These are phyloP conservation scores for Penicillium riverlandense DNA, from an alignment of 495 filamentous ascomycete genomes.

Conservation along the genomic window DNA sequence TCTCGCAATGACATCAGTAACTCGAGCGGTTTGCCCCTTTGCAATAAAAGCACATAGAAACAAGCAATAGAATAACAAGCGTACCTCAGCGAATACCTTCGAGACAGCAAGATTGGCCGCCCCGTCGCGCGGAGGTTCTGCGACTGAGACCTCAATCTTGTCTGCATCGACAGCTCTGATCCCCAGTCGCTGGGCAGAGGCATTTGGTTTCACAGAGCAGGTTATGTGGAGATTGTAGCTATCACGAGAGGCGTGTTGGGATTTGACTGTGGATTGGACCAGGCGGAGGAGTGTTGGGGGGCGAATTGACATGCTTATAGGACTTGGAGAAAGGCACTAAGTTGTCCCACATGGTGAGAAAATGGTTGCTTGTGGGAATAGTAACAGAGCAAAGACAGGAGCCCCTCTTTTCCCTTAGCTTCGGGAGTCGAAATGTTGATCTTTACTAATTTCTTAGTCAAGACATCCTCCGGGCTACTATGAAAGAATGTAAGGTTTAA, in stretches of 20 bases:
- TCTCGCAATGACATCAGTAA: background rate
- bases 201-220: slow-evolving; percentile 61
- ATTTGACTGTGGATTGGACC: slow-evolving; percentile 3
- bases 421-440: too few species aligned
- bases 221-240: slow-evolving; percentile 32
- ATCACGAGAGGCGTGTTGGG: background rate
- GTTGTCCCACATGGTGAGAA: background rate
- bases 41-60: background rate
- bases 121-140: slow-evolving; percentile 56
- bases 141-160: slow-evolving; percentile 52
- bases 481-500: too few species aligned
- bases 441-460: too few species aligned
- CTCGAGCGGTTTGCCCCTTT: slow-evolving; percentile 5
- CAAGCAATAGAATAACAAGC: background rate
- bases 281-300: slow-evolving; percentile 18
- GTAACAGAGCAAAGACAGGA: too few species aligned
- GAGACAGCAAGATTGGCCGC: slow-evolving; percentile 62
- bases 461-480: too few species aligned
- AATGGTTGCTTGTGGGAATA: too few species aligned
- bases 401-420: too few species aligned
- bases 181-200: slow-evolving; percentile 52
- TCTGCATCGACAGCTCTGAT: slow-evolving; percentile 46
- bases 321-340: background rate
- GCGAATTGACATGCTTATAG: slow-evolving; percentile 6
- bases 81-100: slow-evolving; percentile 55